Conservation (phyloP, 768 basidiomycete genomes). For the Exsudoporus frostii region DNA sequence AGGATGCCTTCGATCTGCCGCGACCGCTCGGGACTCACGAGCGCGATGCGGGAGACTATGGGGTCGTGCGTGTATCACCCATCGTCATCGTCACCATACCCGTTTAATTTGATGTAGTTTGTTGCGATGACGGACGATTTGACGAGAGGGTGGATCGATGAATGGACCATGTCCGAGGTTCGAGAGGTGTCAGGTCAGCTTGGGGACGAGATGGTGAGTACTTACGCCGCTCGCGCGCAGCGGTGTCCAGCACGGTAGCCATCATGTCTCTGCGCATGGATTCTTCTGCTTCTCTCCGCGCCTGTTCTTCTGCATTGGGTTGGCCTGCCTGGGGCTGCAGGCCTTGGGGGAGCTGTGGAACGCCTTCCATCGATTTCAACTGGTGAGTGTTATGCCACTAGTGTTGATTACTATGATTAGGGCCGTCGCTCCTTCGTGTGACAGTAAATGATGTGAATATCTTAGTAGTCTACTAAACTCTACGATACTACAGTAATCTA, state of each 20-base stretch:
- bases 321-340: constrained; percentile 38
- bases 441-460: not conserved
- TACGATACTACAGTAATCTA: constrained; percentile 5
- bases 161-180: not conserved
- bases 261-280: constrained; percentile 75
- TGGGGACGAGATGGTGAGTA: not conserved
- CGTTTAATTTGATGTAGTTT: not conserved
- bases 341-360: constrained; percentile 26
- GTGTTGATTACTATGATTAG: no score
- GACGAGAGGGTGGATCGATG: not conserved
- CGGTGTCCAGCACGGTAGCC: constrained; percentile 70
- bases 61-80: not conserved
- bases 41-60: constrained; percentile 79
- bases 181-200: not conserved
- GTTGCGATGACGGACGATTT: not conserved
- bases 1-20: constrained; percentile 77
- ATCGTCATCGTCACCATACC: not conserved
- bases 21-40: constrained; percentile 81
- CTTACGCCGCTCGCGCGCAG: constrained; percentile 78
- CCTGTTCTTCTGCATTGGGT: constrained; percentile 50
- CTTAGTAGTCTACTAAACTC: not conserved
- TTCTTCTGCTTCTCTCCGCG: constrained; percentile 63
- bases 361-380: constrained; percentile 22
- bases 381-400: not conserved
- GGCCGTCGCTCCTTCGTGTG: not conserved